Evolutionary conservation across 345 rosid species (phyloP).

Genomic region (Citrus mangshanensis): DNA sequence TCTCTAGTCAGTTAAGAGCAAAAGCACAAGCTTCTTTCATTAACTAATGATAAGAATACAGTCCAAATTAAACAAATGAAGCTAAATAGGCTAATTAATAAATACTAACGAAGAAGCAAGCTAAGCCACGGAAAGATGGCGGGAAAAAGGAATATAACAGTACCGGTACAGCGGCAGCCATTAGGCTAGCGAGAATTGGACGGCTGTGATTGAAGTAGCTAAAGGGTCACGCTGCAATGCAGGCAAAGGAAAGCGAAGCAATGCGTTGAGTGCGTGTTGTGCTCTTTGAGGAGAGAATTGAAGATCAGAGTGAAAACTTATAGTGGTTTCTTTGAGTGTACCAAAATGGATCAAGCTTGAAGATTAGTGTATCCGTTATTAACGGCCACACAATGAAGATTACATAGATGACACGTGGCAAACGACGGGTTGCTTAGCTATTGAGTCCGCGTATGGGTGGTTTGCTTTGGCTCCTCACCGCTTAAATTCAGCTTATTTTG

Average conservation of each 20-base stretch:
- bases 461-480: slow-evolving; percentile 24
- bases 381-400: slow-evolving; percentile 51
- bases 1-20: background rate
- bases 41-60: too few relatives aligned
- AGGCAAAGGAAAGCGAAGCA: background rate
- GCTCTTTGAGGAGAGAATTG: background rate
- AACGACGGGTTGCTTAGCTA: background rate
- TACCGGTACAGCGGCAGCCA: slow-evolving; percentile 91
- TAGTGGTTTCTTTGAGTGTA: slow-evolving; percentile 26
- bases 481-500: background rate
- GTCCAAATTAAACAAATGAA: background rate
- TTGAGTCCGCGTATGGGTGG: background rate
- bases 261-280: background rate
- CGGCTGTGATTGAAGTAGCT: background rate
- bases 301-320: slow-evolving; percentile 15
- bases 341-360: slow-evolving; percentile 14
- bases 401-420: slow-evolving; percentile 41
- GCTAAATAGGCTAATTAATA: background rate
- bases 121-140: background rate
- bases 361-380: slow-evolving; percentile 21
- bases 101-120: background rate
- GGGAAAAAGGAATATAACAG: background rate
- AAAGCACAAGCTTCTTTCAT: too few relatives aligned
- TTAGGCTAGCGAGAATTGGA: slow-evolving; percentile 11
- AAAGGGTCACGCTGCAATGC: background rate